phyloP scores from a whole-genome alignment of 129 eudicot genomes.

The Tagetes erecta region DNA sequence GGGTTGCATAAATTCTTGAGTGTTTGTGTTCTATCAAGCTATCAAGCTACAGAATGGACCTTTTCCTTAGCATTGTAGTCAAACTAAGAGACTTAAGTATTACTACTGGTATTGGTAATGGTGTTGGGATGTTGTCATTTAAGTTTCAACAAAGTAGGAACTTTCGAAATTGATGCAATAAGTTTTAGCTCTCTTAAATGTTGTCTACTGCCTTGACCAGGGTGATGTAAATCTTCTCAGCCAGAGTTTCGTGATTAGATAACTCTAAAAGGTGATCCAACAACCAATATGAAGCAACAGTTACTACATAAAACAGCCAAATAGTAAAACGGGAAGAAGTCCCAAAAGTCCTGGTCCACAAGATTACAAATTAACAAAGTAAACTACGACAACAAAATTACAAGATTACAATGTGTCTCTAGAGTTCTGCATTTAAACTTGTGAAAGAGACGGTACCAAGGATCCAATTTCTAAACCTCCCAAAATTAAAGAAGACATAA shows the following conservation, averaged over 20 bases:
- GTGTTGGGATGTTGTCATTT: constrained; percentile 2
- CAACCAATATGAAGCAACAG: constrained; percentile 1
- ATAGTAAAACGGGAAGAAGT: background rate
- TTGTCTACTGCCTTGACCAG: background rate
- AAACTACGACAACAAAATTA: constrained; percentile 1
- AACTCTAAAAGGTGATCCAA: background rate
- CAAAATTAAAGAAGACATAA: background rate
- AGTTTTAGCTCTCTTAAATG: constrained; percentile 3
- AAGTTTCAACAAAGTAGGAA: background rate
- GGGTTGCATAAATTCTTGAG: constrained; percentile 1
- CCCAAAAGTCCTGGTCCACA: background rate
- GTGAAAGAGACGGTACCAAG: background rate
- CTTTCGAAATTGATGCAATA: background rate
- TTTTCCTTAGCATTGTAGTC: background rate
- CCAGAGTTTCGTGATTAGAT: background rate
- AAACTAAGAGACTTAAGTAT: constrained; percentile 1
- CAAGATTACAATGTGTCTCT: constrained; percentile 3
- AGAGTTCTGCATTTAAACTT: constrained; percentile 3
- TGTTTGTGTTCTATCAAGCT: background rate
- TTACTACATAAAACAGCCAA: constrained; percentile 12
- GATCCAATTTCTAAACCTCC: constrained; percentile 11
- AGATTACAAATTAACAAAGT: background rate
- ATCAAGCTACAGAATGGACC: constrained; percentile 16
- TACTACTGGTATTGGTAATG: background rate
- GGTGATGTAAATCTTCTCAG: background rate